Evolutionary conservation across 1,284 basidiomycete genomes (phyloP).

Genomic region (Fistulina hepatica): DNA sequence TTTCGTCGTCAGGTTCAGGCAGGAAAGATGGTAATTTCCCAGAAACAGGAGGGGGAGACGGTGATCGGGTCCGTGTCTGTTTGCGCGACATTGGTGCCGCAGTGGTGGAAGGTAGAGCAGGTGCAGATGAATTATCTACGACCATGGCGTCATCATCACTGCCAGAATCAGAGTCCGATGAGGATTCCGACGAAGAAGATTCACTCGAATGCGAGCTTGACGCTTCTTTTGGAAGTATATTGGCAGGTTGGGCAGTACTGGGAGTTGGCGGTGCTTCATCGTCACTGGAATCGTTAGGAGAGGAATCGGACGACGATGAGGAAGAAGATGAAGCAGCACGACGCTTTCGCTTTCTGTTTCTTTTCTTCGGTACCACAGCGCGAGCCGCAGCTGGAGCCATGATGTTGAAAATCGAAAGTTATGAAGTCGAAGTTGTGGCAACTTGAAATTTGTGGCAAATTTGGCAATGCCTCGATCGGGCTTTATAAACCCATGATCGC

Average conservation of each 20-base stretch:
- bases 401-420: not conserved
- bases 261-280: not conserved
- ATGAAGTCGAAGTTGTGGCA: too few relatives aligned
- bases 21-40: conserved; percentile 35
- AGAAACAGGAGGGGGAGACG: conserved; percentile 35
- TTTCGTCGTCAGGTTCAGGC: conserved; percentile 17
- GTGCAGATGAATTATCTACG: conserved; percentile 9
- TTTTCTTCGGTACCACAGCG: conserved; percentile 30
- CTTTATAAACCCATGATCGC: too few relatives aligned
- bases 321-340: conserved; percentile 34
- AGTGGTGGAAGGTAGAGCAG: conserved; percentile 4
- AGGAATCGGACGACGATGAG: conserved; percentile 25
- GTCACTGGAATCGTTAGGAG: conserved; percentile 9
- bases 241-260: not conserved
- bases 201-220: not conserved
- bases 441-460: too few relatives aligned
- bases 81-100: not conserved
- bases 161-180: conserved; percentile 18
- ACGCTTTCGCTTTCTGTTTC: conserved; percentile 44
- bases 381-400: conserved; percentile 20
- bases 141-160: conserved; percentile 7
- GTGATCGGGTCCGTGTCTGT: conserved; percentile 23
- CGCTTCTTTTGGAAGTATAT: not conserved
- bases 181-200: conserved; percentile 15
- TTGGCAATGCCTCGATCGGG: too few relatives aligned